Percentiles rank a stretch among this genome's conserved stretches.
phyloP scores from a whole-genome alignment of 164 flowering plant genomes.

The Vitis rupestris region DNA sequence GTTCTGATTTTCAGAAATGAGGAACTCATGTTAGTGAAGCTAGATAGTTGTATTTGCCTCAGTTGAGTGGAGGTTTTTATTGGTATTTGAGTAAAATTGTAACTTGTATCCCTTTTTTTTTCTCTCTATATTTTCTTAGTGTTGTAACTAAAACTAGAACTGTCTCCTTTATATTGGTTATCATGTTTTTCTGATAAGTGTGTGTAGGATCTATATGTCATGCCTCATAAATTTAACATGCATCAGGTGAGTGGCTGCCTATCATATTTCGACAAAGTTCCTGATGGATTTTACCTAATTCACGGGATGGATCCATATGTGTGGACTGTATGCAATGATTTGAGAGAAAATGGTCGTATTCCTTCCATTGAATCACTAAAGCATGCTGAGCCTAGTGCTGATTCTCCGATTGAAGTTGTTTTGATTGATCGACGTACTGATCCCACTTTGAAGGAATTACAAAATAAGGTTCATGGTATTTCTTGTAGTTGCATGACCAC shows the following conservation, averaged over 20 bases:
- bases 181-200: neutral
- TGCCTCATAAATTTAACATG: constrained; percentile 15
- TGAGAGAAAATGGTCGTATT: constrained; percentile 80
- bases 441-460: constrained; percentile 71
- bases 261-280: constrained; percentile 83
- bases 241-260: constrained; percentile 88
- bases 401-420: constrained; percentile 72
- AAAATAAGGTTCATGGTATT: constrained; percentile 49
- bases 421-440: constrained; percentile 76
- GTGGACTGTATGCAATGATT: constrained; percentile 83
- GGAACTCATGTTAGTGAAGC: too few relatives aligned
- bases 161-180: neutral
- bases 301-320: constrained; percentile 91
- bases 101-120: too few relatives aligned
- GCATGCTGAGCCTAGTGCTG: constrained; percentile 49
- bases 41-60: too few relatives aligned
- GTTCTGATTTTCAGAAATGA: too few relatives aligned
- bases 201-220: neutral
- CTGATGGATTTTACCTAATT: constrained; percentile 89
- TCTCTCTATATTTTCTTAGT: too few relatives aligned
- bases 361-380: constrained; percentile 85
- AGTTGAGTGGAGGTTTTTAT: too few relatives aligned
- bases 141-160: too few relatives aligned
- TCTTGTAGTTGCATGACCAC: constrained; percentile 64
- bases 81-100: too few relatives aligned